phyloP scores from a whole-genome alignment of 352 stramenopile genomes.

The Phytophthora quininea region DNA sequence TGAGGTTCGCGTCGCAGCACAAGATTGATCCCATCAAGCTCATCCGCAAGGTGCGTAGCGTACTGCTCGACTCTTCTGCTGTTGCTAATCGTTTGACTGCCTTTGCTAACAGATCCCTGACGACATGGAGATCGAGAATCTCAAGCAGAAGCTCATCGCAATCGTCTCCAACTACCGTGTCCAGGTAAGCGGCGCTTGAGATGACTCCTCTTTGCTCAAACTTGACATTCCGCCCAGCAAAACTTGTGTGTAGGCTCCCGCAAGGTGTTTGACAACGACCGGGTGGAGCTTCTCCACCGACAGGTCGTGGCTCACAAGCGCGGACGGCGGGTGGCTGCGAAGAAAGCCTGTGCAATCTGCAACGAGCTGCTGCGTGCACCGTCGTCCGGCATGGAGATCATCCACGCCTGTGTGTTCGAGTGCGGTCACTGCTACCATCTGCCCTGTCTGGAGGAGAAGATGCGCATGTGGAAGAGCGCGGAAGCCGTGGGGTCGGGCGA shows the following conservation, averaged over 20 bases:
- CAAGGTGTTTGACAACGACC: constrained; percentile 83
- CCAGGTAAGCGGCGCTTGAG: constrained; percentile 49
- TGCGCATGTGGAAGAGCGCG: constrained; percentile 86
- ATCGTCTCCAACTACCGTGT: constrained; percentile 85
- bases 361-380: constrained; percentile 57
- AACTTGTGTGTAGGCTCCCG: constrained; percentile 77
- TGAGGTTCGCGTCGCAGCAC: constrained; percentile 76
- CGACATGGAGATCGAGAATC: constrained; percentile 81
- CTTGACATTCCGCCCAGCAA: constrained; percentile 42
- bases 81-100: neutral
- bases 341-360: constrained; percentile 73
- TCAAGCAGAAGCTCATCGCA: constrained; percentile 82
- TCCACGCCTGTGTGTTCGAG: constrained; percentile 82
- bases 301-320: constrained; percentile 71
- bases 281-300: constrained; percentile 67
- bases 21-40: constrained; percentile 88
- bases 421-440: constrained; percentile 86
- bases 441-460: constrained; percentile 82
- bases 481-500: constrained; percentile 56
- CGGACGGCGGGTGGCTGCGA: constrained; percentile 60
- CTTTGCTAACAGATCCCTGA: constrained; percentile 63
- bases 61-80: neutral
- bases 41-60: constrained; percentile 68
- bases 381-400: constrained; percentile 50
- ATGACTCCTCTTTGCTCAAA: no score